Percentiles rank a stretch among this genome's conserved stretches.
These are phyloP conservation scores for Penicillium paxilli DNA, from an alignment of 495 filamentous ascomycete species.

Conservation along the genomic window DNA sequence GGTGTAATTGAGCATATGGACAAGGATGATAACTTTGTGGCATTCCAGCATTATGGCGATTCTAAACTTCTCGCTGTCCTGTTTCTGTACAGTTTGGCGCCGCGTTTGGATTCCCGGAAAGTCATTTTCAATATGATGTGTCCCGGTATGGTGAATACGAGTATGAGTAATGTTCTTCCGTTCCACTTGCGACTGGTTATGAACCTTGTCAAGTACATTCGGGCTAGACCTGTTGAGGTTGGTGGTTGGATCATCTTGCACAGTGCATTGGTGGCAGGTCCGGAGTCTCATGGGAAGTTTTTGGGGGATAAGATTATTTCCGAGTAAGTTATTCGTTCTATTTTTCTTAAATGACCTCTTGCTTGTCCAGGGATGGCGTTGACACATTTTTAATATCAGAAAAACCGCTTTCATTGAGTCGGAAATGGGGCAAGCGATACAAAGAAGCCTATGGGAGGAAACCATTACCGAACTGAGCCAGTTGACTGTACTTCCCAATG, in stretches of 20 bases:
- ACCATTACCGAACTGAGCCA: slow-evolving; percentile 3
- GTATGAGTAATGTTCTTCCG: slow-evolving; percentile 6
- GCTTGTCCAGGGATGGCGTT: too few relatives aligned
- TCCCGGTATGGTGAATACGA: slow-evolving; percentile 21
- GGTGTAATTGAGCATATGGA: slow-evolving; percentile 29
- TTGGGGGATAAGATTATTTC: slow-evolving; percentile 3
- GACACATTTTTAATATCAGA: too few relatives aligned
- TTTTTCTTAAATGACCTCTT: not conserved
- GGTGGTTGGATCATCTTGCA: slow-evolving; percentile 3
- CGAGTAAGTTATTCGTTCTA: not conserved
- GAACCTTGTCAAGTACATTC: not conserved
- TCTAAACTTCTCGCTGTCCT: slow-evolving; percentile 26
- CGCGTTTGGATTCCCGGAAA: slow-evolving; percentile 13
- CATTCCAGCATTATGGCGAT: slow-evolving; percentile 25
- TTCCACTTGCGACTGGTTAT: not conserved
- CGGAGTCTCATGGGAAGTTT: slow-evolving; percentile 4
- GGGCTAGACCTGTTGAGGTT: not conserved
- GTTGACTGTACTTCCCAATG: slow-evolving; percentile 1
- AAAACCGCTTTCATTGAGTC: slow-evolving; percentile 2
- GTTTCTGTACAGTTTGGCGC: slow-evolving; percentile 31
- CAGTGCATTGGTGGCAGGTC: slow-evolving; percentile 1
- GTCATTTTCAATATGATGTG: slow-evolving; percentile 26
- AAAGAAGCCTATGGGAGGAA: slow-evolving; percentile 11
- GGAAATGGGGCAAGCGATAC: not conserved
- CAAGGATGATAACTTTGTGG: slow-evolving; percentile 14